Base-by-base conservation (phyloP, 1,284 basidiomycete genomes). In the Trichosporon asahii region DNA sequence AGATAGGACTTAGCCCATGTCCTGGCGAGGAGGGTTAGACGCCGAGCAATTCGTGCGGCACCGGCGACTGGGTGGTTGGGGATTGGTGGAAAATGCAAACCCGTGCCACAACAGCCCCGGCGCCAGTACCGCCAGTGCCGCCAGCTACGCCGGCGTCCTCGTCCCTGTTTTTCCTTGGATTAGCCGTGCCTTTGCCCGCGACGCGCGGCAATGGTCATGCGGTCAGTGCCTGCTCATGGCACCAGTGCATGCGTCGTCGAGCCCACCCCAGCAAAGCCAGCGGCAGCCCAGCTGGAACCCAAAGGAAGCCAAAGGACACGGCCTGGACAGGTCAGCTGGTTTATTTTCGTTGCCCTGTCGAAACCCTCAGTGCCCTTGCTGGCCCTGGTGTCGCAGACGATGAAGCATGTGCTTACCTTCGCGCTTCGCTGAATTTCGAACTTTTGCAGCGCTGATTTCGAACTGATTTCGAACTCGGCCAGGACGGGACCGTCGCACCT, bases 41-140 rank as follows among this genome's bases (percentile, higher is more conserved):
- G n/a, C 57, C 57, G 57, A 61, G 27, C 27, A 29, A 60, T 31
- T 61, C 29, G 18, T 12, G 27, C 6, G 18, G 15, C 27, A n/a
- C 57, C 57, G 57, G 57, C 11, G 57, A 25, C 57, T 61, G 27
- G 15, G 3, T 15, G 8, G 15, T 6, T 27, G 15, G 57, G 27
- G 15, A 61, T 61, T 61, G 57, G 57, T 61, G 57, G 57, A 61
- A 61, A 33, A 31, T 61, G 15, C 14, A 61, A 61, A 61, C 15
- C 27, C 57, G 57, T 29, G 15, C 49, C 21, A 4, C 21, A 18
- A 21, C 44, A 6, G 7, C 3, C 7, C 18, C 44, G 18, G 44
- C 49, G 49, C 49, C 49, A 18, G 49, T 53, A 21, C 49, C 49
- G 49, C 49, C 23, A 8, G n/a, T n/a, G n/a, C n/a, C n/a, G n/a